These are phyloP conservation scores for Aspergillus novoparasiticus DNA, from an alignment of 2,329 filamentous ascomycete species.

Conservation along the genomic window DNA sequence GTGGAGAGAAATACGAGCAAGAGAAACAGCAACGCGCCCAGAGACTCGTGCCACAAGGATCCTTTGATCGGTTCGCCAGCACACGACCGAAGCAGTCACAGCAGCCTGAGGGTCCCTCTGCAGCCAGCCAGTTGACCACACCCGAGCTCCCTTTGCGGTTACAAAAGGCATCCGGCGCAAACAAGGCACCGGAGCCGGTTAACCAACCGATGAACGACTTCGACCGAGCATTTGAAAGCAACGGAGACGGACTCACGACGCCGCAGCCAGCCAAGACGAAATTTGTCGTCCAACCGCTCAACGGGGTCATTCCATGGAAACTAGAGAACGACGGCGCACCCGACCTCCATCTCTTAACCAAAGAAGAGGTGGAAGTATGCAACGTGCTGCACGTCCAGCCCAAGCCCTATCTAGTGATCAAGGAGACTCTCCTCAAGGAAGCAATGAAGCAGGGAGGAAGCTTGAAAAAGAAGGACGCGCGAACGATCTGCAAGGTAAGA, in stretches of 20 bases:
- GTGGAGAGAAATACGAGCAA: constrained; percentile 87
- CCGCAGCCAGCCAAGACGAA: constrained; percentile 49
- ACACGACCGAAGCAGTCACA: constrained; percentile 70
- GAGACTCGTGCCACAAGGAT: constrained; percentile 67
- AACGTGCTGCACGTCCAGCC: constrained; percentile 81
- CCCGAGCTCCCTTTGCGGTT: constrained; percentile 73
- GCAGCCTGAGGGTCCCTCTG: constrained; percentile 71
- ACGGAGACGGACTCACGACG: constrained; percentile 44
- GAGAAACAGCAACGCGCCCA: constrained; percentile 80
- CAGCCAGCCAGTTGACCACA: constrained; percentile 74
- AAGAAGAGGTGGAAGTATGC: constrained; percentile 84
- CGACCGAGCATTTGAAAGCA: constrained; percentile 55
- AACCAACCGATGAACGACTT: constrained; percentile 53
- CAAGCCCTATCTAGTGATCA: constrained; percentile 93
- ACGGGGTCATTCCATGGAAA: constrained; percentile 55
- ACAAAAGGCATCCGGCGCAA: constrained; percentile 41
- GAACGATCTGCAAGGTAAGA: constrained; percentile 70
- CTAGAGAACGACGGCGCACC: constrained; percentile 72
- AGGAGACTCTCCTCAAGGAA: constrained; percentile 88
- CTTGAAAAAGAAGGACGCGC: constrained; percentile 91
- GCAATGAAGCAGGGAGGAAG: constrained; percentile 84
- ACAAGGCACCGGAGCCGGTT: constrained; percentile 33
- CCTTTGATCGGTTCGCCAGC: constrained; percentile 81
- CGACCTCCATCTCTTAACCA: constrained; percentile 82
- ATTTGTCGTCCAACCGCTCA: constrained; percentile 55